phyloP scores from a whole-genome alignment of 768 basidiomycete genomes.

The Ramaria sp. region DNA sequence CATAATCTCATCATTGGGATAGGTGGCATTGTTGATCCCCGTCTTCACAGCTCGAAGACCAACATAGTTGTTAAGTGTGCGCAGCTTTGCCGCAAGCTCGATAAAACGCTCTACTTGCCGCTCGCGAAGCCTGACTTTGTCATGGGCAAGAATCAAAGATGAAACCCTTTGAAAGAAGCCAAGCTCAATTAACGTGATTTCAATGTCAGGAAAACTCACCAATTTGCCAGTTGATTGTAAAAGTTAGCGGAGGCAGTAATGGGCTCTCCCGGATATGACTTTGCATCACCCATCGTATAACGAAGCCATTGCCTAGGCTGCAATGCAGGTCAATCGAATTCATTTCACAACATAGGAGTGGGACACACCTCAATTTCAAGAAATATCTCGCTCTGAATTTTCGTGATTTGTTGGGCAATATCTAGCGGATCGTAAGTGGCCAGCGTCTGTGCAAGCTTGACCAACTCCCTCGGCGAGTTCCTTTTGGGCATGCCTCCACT shows the following conservation, averaged over 20 bases:
- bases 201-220: conserved; percentile 32
- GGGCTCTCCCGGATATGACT: conserved; percentile 55
- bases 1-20: conserved; percentile 68
- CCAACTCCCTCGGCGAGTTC: background rate
- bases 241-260: conserved; percentile 64
- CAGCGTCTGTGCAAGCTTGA: conserved; percentile 1
- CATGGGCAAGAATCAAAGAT: conserved; percentile 82
- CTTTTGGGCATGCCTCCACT: background rate
- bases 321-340: background rate
- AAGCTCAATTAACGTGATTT: conserved; percentile 12
- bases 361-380: conserved; percentile 61
- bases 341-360: background rate
- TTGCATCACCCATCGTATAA: conserved; percentile 60
- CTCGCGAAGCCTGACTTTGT: conserved; percentile 62
- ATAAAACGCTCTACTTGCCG: conserved; percentile 84
- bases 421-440: conserved; percentile 37
- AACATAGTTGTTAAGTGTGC: conserved; percentile 85
- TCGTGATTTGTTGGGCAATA: conserved; percentile 81
- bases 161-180: conserved; percentile 51
- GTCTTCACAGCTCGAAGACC: conserved; percentile 89
- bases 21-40: conserved; percentile 78
- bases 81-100: conserved; percentile 69
- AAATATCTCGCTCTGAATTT: conserved; percentile 58
- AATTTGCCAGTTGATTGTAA: conserved; percentile 77
- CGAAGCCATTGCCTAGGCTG: conserved; percentile 85